Base-by-base conservation (phyloP, 2,329 filamentous ascomycete genomes). In the Alternaria consortialis region DNA sequence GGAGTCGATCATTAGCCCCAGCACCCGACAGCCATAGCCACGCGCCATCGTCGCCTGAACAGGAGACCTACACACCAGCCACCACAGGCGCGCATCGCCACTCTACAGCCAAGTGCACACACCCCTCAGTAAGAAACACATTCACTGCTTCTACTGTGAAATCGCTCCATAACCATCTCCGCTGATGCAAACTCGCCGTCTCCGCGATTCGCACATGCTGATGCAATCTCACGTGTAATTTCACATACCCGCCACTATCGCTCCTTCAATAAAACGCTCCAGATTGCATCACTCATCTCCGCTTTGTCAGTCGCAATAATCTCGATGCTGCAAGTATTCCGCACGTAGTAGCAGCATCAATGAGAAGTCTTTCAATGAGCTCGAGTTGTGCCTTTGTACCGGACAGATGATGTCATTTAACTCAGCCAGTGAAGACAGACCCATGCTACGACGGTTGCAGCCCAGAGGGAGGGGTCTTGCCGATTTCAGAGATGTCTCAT, bases 201-300 rank as follows among this genome's bases (percentile, higher is more conserved):
- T 47, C 32, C 31, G 48, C 6, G 9, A 32, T 17, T 31, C 2
- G 55, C 31, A 31, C 32, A 46, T 46, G 46, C 25, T 42, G 31
- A 31, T 32, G 56, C 37, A 58, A 58, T 58, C 50, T 58, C 40
- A 46, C 40, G 25, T 36, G 23, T 53, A 46, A 58, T 58, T 58
- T 53, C 56, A 36, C n/a, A 54, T 17, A 7, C 37, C 56, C 48
- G 42, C 56, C 40, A 43, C 40, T 39, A 40, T 40, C 40, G 31
- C 48, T 53, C 40, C 56, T 47, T 53, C 48, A 53, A 46, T 54
- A n/a, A 39, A 58, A 46, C 48, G 3, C 46, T 50, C 17, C 20
- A 13, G 12, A 36, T 23, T 25, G 34, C n/a, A 50, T 36, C 46
- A n/a, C 46, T 50, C 46, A 50, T 50, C 20, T 27, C 32, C 13